Percentiles rank a stretch among this genome's conserved stretches.
Conservation (phyloP, 2,329 filamentous ascomycete species). For the Nothophoma quercina region DNA sequence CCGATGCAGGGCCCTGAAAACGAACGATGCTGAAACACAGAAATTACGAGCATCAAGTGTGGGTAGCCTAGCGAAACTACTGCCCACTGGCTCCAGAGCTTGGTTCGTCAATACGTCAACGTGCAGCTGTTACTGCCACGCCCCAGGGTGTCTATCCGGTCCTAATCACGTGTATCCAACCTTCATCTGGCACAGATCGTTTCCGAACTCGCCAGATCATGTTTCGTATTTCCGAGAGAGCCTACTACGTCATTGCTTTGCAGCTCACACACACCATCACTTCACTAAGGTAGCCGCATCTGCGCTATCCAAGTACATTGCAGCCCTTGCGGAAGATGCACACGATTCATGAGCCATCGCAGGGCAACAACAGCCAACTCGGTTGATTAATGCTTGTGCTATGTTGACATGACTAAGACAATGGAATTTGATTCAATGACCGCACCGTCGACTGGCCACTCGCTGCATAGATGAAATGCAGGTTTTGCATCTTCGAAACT, state of each 20-base stretch:
- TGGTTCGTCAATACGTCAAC: conserved; percentile 36
- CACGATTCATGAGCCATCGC: neutral
- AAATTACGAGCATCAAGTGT: conserved; percentile 23
- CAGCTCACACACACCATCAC: neutral
- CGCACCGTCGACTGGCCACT: neutral
- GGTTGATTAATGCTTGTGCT: neutral
- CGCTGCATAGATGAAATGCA: neutral
- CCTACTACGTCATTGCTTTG: conserved; percentile 11
- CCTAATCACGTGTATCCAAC: conserved; percentile 30
- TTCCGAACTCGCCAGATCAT: neutral
- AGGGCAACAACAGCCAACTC: neutral
- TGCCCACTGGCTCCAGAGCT: conserved; percentile 13
- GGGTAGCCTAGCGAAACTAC: conserved; percentile 19
- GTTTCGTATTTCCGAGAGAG: neutral
- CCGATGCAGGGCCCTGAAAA: conserved; percentile 19
- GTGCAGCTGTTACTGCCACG: conserved; percentile 30
- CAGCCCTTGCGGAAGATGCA: neutral
- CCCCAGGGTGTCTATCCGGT: conserved; percentile 1
- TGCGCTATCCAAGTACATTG: neutral
- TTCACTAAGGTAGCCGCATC: neutral
- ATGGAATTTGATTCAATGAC: neutral
- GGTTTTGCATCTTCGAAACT: conserved; percentile 19
- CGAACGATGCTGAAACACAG: conserved; percentile 32
- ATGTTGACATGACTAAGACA: neutral
- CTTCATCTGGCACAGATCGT: conserved; percentile 13